phyloP scores from a whole-genome alignment of 2,329 filamentous ascomycete genomes.

The Fusarium aywerte region DNA sequence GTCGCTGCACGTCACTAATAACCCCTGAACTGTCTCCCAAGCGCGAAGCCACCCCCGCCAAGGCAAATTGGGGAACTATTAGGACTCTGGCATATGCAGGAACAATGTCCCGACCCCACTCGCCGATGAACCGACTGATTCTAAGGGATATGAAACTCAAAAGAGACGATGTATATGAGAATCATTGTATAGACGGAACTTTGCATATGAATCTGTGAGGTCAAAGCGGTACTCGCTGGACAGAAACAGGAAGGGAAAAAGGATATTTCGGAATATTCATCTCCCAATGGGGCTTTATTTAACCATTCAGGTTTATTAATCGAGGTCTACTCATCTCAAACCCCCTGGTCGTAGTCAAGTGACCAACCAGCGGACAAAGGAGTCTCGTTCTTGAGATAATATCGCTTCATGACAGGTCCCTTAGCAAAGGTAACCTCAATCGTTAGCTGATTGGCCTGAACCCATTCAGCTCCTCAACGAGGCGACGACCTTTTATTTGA shows the following conservation, averaged over 20 bases:
- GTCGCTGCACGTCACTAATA: constrained; percentile 22
- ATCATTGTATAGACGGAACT: constrained; percentile 8
- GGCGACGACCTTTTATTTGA: constrained; percentile 17
- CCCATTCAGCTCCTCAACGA: background rate
- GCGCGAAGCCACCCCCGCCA: constrained; percentile 39
- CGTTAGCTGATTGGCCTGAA: constrained; percentile 23
- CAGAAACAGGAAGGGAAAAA: background rate
- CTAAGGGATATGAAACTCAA: constrained; percentile 11
- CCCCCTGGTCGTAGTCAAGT: constrained; percentile 20
- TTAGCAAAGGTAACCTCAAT: constrained; percentile 18
- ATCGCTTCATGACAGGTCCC: constrained; percentile 37
- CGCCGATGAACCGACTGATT: constrained; percentile 42
- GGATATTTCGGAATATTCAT: constrained; percentile 32
- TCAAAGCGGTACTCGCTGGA: background rate
- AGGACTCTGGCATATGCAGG: constrained; percentile 45
- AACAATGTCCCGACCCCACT: constrained; percentile 48
- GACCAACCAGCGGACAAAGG: constrained; percentile 33
- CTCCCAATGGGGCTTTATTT: constrained; percentile 30
- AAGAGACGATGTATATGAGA: constrained; percentile 14
- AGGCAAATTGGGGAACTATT: constrained; percentile 34
- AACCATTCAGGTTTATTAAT: constrained; percentile 12
- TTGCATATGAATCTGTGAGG: background rate
- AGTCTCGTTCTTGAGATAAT: constrained; percentile 35
- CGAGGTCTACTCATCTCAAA: constrained; percentile 14
- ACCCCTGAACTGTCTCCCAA: constrained; percentile 20